Conservation (phyloP, 1,284 basidiomycete genomes). For the Tremellales sp. region DNA sequence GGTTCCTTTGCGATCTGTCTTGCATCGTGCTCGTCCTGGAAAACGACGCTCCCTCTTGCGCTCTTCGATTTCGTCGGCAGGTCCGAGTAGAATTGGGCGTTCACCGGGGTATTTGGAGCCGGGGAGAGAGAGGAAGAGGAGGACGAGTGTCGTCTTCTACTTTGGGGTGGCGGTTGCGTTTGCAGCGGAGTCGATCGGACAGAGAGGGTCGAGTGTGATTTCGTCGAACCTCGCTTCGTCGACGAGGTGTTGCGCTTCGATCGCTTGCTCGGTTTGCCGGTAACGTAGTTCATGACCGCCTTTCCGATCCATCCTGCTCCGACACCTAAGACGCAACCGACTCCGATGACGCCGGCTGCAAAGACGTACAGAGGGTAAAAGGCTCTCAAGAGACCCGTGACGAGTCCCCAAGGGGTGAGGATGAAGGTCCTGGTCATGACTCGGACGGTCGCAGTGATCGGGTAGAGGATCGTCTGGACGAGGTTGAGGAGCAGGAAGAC, state of each 20-base stretch:
- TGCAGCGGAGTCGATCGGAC: background rate
- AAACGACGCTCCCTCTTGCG: background rate
- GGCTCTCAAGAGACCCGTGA: conserved; percentile 19
- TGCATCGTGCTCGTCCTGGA: conserved; percentile 1
- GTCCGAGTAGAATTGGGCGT: background rate
- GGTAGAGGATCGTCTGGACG: conserved; percentile 29
- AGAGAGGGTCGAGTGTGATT: background rate
- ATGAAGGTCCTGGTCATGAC: conserved; percentile 33
- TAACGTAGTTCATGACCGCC: conserved; percentile 11
- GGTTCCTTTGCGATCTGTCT: no score
- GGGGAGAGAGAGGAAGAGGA: background rate
- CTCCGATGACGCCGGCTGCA: conserved; percentile 36
- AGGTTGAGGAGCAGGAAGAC: conserved; percentile 22
- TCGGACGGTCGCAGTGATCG: conserved; percentile 27
- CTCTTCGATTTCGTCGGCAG: background rate
- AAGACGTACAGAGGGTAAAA: conserved; percentile 42
- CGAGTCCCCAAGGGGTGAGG: conserved; percentile 23
- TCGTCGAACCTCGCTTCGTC: background rate
- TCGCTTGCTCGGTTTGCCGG: conserved; percentile 1
- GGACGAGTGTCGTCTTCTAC: background rate
- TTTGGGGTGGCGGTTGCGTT: no score
- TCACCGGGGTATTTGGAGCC: background rate
- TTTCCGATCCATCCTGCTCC: conserved; percentile 35
- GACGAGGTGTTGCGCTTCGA: background rate
- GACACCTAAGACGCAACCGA: conserved; percentile 37